Evolutionary conservation across 148 eudicot species (phyloP).

Genomic region (Heliosperma pusillum): DNA sequence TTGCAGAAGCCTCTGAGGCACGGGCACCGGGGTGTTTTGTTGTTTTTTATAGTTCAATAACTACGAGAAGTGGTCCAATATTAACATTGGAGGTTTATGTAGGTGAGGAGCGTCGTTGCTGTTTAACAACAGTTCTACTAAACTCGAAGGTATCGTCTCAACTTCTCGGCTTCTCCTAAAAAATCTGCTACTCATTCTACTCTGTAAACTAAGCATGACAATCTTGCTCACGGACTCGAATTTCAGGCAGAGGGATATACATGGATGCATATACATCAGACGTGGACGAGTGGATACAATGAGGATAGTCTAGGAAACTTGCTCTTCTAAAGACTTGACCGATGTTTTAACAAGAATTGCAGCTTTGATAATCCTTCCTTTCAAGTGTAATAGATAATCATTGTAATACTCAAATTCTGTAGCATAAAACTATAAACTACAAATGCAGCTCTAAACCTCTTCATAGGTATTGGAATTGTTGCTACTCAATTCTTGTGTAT

Average conservation of each 20-base stretch:
- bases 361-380: not conserved
- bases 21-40: not conserved
- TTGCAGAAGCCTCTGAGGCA: too few relatives aligned
- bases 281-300: constrained; percentile 14
- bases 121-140: constrained; percentile 26
- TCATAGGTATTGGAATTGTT: too few relatives aligned
- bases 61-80: not conserved
- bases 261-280: constrained; percentile 27
- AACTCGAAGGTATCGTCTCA: constrained; percentile 14
- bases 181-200: not conserved
- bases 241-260: constrained; percentile 19
- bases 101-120: constrained; percentile 24
- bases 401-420: not conserved
- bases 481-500: too few relatives aligned
- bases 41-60: not conserved
- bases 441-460: not conserved
- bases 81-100: not conserved
- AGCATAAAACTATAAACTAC: not conserved
- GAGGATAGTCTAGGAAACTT: not conserved
- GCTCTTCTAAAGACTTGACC: constrained; percentile 6
- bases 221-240: constrained; percentile 1
- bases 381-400: not conserved
- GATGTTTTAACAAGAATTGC: not conserved
- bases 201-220: not conserved
- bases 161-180: not conserved